Conservation (phyloP, 208 protist genomes). For the Strigomonas galati region DNA sequence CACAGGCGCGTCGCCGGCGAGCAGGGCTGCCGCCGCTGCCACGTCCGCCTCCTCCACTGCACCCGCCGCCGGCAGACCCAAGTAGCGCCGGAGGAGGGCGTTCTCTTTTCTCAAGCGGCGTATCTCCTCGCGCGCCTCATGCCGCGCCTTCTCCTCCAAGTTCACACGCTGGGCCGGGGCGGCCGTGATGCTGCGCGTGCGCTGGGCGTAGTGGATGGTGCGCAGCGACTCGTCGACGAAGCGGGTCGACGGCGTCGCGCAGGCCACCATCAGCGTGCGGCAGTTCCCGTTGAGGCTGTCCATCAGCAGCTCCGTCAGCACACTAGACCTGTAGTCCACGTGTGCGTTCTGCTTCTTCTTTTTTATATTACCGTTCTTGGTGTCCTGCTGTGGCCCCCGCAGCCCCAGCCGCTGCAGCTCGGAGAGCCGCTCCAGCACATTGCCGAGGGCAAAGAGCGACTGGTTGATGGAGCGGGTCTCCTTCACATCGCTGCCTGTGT, state of each 20-base stretch:
- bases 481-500: slow-evolving; percentile 25
- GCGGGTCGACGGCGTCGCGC: slow-evolving; percentile 65
- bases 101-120: slow-evolving; percentile 49
- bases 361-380: background rate
- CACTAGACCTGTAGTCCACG: slow-evolving; percentile 84
- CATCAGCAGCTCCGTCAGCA: slow-evolving; percentile 87
- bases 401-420: background rate
- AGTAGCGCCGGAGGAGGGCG: slow-evolving; percentile 33
- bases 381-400: background rate
- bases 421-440: slow-evolving; percentile 83
- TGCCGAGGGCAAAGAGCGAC: slow-evolving; percentile 87
- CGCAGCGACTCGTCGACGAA: slow-evolving; percentile 79
- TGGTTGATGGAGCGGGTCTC: slow-evolving; percentile 91
- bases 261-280: slow-evolving; percentile 74
- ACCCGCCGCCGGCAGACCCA: slow-evolving; percentile 22
- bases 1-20: background rate
- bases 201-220: slow-evolving; percentile 80
- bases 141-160: slow-evolving; percentile 48
- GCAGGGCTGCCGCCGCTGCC: background rate
- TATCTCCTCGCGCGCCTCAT: slow-evolving; percentile 39
- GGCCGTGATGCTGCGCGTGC: slow-evolving; percentile 55
- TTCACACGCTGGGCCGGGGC: slow-evolving; percentile 59
- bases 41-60: slow-evolving; percentile 16
- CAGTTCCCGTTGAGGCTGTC: slow-evolving; percentile 75
- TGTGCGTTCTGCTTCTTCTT: slow-evolving; percentile 24